Conservation (phyloP, 805 yeast genomes). For the Ogataea thermomethanolica region DNA sequence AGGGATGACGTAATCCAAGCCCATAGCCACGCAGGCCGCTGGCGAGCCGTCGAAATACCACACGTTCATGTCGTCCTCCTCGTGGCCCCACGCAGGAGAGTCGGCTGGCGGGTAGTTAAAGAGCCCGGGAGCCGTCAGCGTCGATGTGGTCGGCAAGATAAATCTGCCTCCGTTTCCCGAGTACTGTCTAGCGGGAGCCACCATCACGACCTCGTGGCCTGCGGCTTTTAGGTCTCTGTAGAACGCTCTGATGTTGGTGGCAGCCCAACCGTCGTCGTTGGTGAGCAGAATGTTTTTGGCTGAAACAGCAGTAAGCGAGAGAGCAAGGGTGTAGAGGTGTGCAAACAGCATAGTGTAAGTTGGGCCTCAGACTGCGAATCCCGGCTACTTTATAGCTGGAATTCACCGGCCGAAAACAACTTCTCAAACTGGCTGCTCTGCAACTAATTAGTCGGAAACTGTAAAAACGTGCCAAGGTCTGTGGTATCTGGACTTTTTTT, state of each 20-base stretch:
- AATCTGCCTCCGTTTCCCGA: conserved; percentile 57
- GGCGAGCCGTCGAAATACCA: conserved; percentile 60
- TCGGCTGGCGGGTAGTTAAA: conserved; percentile 47
- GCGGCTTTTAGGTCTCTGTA: conserved; percentile 45
- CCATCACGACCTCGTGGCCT: conserved; percentile 48
- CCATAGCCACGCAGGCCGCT: conserved; percentile 49
- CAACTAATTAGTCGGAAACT: not conserved
- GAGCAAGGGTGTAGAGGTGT: conserved; percentile 7
- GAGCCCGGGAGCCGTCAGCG: conserved; percentile 43
- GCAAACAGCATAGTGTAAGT: conserved; percentile 11
- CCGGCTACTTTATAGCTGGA: not conserved
- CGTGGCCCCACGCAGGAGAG: conserved; percentile 55
- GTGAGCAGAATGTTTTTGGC: conserved; percentile 46
- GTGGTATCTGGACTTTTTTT: conserved; percentile 1
- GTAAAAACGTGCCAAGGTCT: conserved; percentile 1
- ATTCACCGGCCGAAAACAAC: too few species aligned
- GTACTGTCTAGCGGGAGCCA: conserved; percentile 50
- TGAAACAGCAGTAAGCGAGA: conserved; percentile 13
- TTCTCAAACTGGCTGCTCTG: not conserved
- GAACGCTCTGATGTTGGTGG: conserved; percentile 54
- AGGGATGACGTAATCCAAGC: conserved; percentile 46
- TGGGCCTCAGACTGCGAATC: too few species aligned
- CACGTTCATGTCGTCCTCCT: conserved; percentile 37
- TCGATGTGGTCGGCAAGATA: conserved; percentile 38
- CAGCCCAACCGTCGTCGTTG: conserved; percentile 56